Evolutionary conservation across 2,329 filamentous ascomycete genomes (phyloP), one percentile per base, ranked within the genome.

Genomic region (Pestalotiopsis sp.): DNA sequence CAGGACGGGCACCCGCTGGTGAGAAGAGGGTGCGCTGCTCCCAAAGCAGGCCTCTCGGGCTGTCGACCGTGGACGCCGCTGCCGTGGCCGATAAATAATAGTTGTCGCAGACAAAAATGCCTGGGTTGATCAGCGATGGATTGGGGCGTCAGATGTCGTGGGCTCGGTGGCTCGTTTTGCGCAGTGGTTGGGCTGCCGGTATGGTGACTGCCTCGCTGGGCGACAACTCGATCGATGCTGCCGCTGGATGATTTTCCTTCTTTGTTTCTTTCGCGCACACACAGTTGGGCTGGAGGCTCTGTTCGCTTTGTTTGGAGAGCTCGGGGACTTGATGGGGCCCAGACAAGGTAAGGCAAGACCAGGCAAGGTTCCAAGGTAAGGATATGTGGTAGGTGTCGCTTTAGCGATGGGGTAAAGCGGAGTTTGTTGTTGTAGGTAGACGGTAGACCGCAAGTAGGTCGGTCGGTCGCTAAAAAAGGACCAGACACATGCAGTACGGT

Each of bases 221-320:
- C 59, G 59, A 31, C 36, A 62, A 31, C 61, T 23, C 23, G 38
- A 45, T 31, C 20, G 20, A 23, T 64, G 61, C 39, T 49, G 62
- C 45, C 17, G 49, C 23, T 45, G 52, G 49, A 45, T 66, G 64
- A 58, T 58, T 66, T 66, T 66, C 64, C 20, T n/a, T 52, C 31
- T 36, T 36, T 36, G 31, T 36, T 36, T 36, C 31, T 36, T 31
- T 36, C 31, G 31, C 45, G 45, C 45, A 20, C 45, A 52, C 17
- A 20, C 27, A 49, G 25, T 36, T 64, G 61, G 31, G 64, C 49
- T 23, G 49, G 41, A 45, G 41, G 64, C 64, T 36, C 52, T 20
- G 31, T 39, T 41, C 59, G 25, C 9, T 20, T 36, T 62, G 27
- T 20, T 27, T 62, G 27, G 59, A 58, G 64, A 66, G 64, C 64